Evolutionary conservation across 352 stramenopile species (phyloP).

Genomic region (Pythium phragmitis): DNA sequence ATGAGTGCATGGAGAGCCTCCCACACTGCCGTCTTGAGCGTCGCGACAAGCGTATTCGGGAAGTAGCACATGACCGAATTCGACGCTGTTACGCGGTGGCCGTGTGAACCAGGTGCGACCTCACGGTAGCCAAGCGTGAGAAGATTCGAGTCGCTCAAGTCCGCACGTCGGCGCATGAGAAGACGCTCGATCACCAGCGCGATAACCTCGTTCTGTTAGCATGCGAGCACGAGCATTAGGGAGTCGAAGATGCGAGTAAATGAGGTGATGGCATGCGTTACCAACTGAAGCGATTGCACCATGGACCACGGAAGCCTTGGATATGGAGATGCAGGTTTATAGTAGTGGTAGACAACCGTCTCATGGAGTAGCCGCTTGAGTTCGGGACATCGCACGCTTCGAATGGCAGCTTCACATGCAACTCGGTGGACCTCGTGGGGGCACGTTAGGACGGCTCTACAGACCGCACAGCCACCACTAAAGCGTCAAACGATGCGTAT

Average conservation of each 20-base stretch:
- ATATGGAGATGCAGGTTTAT: slow-evolving; percentile 1
- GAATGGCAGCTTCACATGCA: background rate
- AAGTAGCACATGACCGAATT: slow-evolving; percentile 72
- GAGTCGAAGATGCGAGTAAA: no score
- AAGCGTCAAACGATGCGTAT: background rate
- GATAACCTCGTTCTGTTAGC: slow-evolving; percentile 23
- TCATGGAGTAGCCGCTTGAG: slow-evolving; percentile 17
- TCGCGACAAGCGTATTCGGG: slow-evolving; percentile 68
- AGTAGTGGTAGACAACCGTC: slow-evolving; percentile 21
- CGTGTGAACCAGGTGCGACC: slow-evolving; percentile 35
- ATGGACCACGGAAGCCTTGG: slow-evolving; percentile 9
- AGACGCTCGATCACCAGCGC: slow-evolving; percentile 34
- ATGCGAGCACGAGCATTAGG: background rate
- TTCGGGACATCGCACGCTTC: background rate
- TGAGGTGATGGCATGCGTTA: background rate
- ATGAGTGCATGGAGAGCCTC: slow-evolving; percentile 47
- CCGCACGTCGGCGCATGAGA: slow-evolving; percentile 36
- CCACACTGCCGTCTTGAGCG: slow-evolving; percentile 61
- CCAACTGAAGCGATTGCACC: slow-evolving; percentile 8
- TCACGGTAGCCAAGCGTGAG: slow-evolving; percentile 71
- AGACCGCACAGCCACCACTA: background rate
- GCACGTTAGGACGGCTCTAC: slow-evolving; percentile 3
- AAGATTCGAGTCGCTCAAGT: slow-evolving; percentile 56
- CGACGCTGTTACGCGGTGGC: slow-evolving; percentile 52
- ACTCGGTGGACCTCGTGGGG: background rate